Conservation (phyloP, 2,329 filamentous ascomycete species). For the Thelonectria discophora region DNA sequence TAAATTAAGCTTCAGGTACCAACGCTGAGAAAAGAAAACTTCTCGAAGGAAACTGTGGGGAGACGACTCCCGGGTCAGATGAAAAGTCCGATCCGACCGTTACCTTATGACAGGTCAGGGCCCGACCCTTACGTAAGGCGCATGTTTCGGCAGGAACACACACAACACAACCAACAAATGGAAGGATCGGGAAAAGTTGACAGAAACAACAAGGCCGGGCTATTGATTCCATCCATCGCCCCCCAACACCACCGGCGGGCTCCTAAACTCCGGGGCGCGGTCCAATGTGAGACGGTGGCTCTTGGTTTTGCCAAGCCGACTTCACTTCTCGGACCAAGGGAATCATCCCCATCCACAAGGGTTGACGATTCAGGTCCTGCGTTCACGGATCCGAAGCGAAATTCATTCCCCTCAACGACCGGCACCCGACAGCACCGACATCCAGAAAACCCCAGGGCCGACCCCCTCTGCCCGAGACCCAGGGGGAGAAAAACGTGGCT, state of each 20-base stretch:
- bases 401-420: neutral
- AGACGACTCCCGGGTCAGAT: too few relatives aligned
- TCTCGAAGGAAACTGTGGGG: neutral
- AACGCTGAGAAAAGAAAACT: conserved; percentile 1
- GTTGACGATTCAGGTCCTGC: neutral
- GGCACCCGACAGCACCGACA: neutral
- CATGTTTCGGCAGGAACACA: too few relatives aligned
- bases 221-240: too few relatives aligned
- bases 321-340: conserved; percentile 1
- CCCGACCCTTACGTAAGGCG: too few relatives aligned
- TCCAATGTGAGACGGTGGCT: neutral
- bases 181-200: too few relatives aligned
- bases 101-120: neutral
- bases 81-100: neutral
- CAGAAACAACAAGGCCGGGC: too few relatives aligned
- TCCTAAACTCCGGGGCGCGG: too few relatives aligned
- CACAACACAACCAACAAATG: too few relatives aligned
- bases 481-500: conserved; percentile 13
- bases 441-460: neutral
- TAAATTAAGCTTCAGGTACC: too few relatives aligned
- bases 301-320: neutral
- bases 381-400: neutral
- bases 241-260: too few relatives aligned
- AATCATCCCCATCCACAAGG: neutral
- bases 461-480: neutral